Base-by-base conservation (phyloP, 148 eudicot genomes). In the Hydrangea macrophylla region DNA sequence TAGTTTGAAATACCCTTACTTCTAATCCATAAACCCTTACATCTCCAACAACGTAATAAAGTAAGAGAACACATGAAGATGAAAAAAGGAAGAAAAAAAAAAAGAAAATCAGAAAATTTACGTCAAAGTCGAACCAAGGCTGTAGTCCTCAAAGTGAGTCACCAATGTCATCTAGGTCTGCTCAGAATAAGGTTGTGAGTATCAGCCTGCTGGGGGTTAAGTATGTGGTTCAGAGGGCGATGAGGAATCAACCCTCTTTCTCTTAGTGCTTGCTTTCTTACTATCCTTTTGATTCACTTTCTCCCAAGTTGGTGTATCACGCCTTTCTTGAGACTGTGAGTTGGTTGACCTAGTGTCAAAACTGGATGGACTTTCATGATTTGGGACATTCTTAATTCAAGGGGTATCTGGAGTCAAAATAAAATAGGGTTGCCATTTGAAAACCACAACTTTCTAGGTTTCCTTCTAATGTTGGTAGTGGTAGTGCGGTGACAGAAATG, bases 361-460 rank as follows among this genome's bases (percentile, higher is more conserved):
- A 81, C 92, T 88, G 53, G 89, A 83, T 58, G 92, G 87, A 74
- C 92, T 88, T 78, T 83, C 92, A 64, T 60, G 65, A 53, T 71
- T 60, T 31, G 22, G 58, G 76, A 55, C 33, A 59, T 44, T 64
- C 56, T 65, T 35, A 65, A 31, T 58, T 58, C 65, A 7, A 73
- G 53, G 70, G 76, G 70, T 50, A 42, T 66, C n/a, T 73, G 76
- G 70, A 73, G 58, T 58, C 76, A 65, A 44, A 65, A 25, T 58
- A 72, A 62, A 50, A 17, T 17, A 28, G 64, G 70, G 28, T 32
- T 32, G n/a, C 53, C 76, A 26, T 39, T 73, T 65, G 70, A 73
- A 65, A 44, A 65, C n/a, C 70, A 32, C 70, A 65, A 57, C 37
- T 65, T 18, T 31, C 76, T 45, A 73, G 59, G 70, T 58, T n/a